Evolutionary conservation across 129 eudicot species (phyloP), one percentile per base, ranked within the genome.

Genomic region (Smallanthus sonchifolius): DNA sequence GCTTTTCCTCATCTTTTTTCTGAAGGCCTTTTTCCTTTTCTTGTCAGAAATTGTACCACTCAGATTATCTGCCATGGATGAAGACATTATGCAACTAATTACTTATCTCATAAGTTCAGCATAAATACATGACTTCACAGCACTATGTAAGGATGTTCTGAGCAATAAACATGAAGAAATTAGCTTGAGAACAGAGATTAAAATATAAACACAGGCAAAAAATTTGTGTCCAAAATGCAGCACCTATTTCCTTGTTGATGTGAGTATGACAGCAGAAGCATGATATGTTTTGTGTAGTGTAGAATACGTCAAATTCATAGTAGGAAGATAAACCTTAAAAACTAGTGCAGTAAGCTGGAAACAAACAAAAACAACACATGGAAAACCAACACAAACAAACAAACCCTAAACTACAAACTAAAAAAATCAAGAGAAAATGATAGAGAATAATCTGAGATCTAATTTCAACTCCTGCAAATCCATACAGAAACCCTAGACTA

Each of bases 1-100:
- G 28, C 42, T 62, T 36, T 75, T 75, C 5, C 57, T 80, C 54
- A 75, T 65, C 62, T 79, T 81, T 20, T 70, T 78, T 67, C 73
- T 84, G 59, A 55, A 30, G 43, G 35, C 34, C 64, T 75, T 75
- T 20, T 72, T 73, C 65, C 34, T 75, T 67, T 82, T 83, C 79
- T 81, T 85, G 17, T 16, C 65, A 43, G 77, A 37, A 39, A 0
- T 34, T 42, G 73, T 66, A 52, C 56, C 77, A 60, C 43, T 60
- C 36, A 20, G 19, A 19, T 56, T 73, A 57, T 69, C 72, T 78
- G 69, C 70, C 32, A 78, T 65, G 49, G n/a, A 40, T 67, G 38
- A 35, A 67, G 4, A 42, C 10, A 38, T 65, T 57, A 15, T 14
- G 10, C 40, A 37, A 64, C 39, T 4, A 74, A 35, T 48, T 62